These are phyloP conservation scores for Hondaea fermentalgiana DNA, from an alignment of 108 stramenopile species.

Conservation along the genomic window DNA sequence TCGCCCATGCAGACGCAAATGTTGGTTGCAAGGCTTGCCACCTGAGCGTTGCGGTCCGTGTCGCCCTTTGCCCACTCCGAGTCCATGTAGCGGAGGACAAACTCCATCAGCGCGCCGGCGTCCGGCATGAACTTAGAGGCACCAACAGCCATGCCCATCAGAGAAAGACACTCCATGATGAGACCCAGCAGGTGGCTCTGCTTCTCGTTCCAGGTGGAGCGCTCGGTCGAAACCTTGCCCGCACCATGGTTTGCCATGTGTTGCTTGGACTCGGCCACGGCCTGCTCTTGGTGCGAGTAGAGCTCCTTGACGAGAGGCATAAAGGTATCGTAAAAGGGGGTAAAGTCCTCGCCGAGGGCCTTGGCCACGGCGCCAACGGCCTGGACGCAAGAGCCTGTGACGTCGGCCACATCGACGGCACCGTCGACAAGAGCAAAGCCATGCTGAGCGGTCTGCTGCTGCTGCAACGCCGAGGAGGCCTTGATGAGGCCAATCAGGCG, in stretches of 20 bases:
- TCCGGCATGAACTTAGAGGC: neutral
- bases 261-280: neutral
- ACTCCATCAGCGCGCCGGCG: neutral
- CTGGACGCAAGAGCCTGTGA: neutral
- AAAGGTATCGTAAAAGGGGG: neutral
- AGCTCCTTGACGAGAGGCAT: neutral
- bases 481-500: neutral
- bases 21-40: neutral
- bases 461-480: neutral
- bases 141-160: slow-evolving; percentile 1
- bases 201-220: neutral
- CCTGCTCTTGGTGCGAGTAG: neutral
- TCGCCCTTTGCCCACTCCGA: neutral
- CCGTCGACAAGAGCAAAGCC: neutral
- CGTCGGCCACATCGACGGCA: neutral
- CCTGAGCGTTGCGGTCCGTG: neutral
- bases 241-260: neutral
- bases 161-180: neutral
- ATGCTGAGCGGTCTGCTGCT: neutral
- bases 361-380: neutral
- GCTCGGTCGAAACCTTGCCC: neutral
- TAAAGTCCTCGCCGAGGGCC: neutral
- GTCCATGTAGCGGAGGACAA: slow-evolving; percentile 6
- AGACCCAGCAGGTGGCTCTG: neutral
- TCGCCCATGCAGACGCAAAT: slow-evolving; percentile 4